These are phyloP conservation scores for Pelargonium australe DNA, from an alignment of 441 rosid genomes.

Conservation along the genomic window DNA sequence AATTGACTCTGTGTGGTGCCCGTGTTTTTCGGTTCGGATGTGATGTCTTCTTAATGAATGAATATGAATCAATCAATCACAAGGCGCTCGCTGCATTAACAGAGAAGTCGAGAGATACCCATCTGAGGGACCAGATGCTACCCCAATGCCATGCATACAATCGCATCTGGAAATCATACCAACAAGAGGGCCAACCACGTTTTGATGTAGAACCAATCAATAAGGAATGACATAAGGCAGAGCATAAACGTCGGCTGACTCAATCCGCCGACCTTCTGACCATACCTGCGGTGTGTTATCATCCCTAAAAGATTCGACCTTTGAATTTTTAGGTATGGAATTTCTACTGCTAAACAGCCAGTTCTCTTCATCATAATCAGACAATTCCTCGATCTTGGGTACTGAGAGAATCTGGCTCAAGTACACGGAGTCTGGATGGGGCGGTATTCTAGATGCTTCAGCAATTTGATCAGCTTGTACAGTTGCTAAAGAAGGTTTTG, in stretches of 20 bases:
- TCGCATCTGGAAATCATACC: neutral
- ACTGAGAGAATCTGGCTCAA: conserved; percentile 31
- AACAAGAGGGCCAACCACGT: conserved; percentile 2
- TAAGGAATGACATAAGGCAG: conserved; percentile 47
- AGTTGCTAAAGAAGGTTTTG: conserved; percentile 18
- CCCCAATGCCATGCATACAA: conserved; percentile 1
- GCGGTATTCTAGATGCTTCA: conserved; percentile 26
- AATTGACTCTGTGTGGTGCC: neutral
- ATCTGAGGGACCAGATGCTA: conserved; percentile 19
- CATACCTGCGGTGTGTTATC: conserved; percentile 32
- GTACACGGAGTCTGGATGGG: conserved; percentile 39
- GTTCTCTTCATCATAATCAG: conserved; percentile 30
- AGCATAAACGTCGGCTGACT: conserved; percentile 39
- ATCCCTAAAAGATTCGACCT: conserved; percentile 17
- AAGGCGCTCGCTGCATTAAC: conserved; percentile 11
- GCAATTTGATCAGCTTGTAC: conserved; percentile 25
- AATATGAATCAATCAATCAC: conserved; percentile 6
- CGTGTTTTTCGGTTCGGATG: conserved; percentile 7
- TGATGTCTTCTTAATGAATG: conserved; percentile 2
- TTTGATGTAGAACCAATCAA: conserved; percentile 24
- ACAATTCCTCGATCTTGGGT: conserved; percentile 35
- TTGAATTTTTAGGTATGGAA: conserved; percentile 18
- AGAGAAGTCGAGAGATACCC: neutral
- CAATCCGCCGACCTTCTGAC: conserved; percentile 35
- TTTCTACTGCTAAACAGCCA: conserved; percentile 29